Base-by-base conservation (phyloP, 148 eudicot genomes). In the Cornus controversa region DNA sequence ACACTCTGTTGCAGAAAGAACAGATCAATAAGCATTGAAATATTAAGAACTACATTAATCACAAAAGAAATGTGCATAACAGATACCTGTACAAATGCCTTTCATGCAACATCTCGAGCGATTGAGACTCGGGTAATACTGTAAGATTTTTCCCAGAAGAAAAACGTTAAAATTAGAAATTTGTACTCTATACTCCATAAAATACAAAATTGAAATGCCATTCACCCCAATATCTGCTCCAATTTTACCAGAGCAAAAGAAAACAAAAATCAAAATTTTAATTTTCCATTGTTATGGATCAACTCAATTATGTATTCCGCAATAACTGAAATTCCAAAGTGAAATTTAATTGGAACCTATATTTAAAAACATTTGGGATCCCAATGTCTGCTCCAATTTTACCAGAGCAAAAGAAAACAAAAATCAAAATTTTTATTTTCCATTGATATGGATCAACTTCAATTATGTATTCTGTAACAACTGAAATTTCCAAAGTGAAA, bases 41-140 rank as follows among this genome's bases (percentile, higher is more conserved):
- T 23, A 22, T 53, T 57, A 60, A 64, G 37, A n/a, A 50, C 18
- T 28, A 47, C 26, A 47, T 34, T 65, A 23, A 81, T 18, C 31
- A 29, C 20, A 0, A 6, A 73, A 18, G 50, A 79, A 74, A 65
- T 50, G 26, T 40, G 11, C 25, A 34, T 3, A 47, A 27, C 29
- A 73, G 14, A 54, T 90, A 96, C 99, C 99, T 79, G 99, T 96
- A 82, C 99, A 96, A 82, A 96, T 96, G 89, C 99, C 94, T 85
- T 96, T 96, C 86, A 75, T 81, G 86, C 99, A 96, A 84, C 99
- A 96, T 90, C 97, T 93, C 67, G 99, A 96, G 65, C 99, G 91
- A 70, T 96, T 96, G 70, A 96, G 98, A 79, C 98, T 93, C 36
- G 99, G 99, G 85, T 96, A 96, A 82, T 86, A 92, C 99, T 96